phyloP scores from a whole-genome alignment of 352 stramenopile species.

The Globisporangium nodosum region DNA sequence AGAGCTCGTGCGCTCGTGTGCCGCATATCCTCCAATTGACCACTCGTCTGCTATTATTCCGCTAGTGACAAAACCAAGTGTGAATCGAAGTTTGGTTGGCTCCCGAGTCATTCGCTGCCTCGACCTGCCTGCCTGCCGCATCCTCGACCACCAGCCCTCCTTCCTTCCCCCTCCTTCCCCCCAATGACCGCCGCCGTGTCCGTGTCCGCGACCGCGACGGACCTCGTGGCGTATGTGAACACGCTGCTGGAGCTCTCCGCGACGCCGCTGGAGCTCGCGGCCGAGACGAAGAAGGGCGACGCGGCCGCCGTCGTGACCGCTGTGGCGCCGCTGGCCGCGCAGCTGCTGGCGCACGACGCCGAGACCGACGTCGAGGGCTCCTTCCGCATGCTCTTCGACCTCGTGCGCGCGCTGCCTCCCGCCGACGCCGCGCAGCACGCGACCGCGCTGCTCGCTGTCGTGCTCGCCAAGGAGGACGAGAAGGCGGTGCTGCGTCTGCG shows the following conservation, averaged over 20 bases:
- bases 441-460: conserved; percentile 40
- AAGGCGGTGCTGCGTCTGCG: conserved; percentile 66
- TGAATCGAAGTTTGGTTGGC: background rate
- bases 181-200: background rate
- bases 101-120: background rate
- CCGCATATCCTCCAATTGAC: too few relatives aligned
- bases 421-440: conserved; percentile 26
- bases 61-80: too few relatives aligned
- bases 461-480: conserved; percentile 40
- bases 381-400: conserved; percentile 65
- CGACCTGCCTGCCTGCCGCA: background rate
- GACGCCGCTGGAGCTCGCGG: conserved; percentile 33
- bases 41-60: too few relatives aligned
- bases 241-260: conserved; percentile 53
- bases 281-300: conserved; percentile 65
- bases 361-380: conserved; percentile 75
- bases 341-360: conserved; percentile 57
- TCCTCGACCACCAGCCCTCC: background rate
- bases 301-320: conserved; percentile 36
- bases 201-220: conserved; percentile 22
- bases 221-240: conserved; percentile 76
- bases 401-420: conserved; percentile 31
- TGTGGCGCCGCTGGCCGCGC: conserved; percentile 41
- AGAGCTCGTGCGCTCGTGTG: too few relatives aligned
- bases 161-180: background rate